A percentile compares a stretch with the other conserved stretches of the same genome.
Conservation (phyloP, 306 rosid species). For the Citrullus colocynthis region DNA sequence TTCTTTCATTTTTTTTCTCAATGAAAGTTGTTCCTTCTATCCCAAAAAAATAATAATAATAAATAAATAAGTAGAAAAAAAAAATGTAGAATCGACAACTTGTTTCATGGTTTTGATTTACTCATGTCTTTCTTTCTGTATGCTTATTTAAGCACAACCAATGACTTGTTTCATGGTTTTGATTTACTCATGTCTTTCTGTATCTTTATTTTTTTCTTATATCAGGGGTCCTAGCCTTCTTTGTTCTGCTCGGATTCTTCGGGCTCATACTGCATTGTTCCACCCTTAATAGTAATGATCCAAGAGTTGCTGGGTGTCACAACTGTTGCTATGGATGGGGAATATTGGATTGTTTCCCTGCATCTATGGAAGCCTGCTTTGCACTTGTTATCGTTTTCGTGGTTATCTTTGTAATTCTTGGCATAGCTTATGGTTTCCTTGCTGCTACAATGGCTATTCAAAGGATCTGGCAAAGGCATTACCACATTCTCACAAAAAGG, state of each 20-base stretch:
- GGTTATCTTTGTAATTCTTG: slow-evolving; percentile 93
- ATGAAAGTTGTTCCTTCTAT: no score
- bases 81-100: no score
- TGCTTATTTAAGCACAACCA: no score
- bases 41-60: no score
- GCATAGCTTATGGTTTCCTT: slow-evolving; percentile 94
- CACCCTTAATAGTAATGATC: slow-evolving; percentile 69
- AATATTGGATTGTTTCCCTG: slow-evolving; percentile 96
- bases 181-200: background rate
- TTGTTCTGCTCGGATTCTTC: slow-evolving; percentile 88
- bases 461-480: slow-evolving; percentile 99
- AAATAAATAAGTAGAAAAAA: no score
- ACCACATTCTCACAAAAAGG: slow-evolving; percentile 94
- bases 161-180: background rate
- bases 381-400: slow-evolving; percentile 84
- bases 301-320: slow-evolving; percentile 96
- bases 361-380: slow-evolving; percentile 99
- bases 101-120: background rate
- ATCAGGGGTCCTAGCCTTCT: slow-evolving; percentile 88
- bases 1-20: no score
- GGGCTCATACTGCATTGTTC: slow-evolving; percentile 96
- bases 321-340: slow-evolving; percentile 99
- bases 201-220: background rate
- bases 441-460: slow-evolving; percentile 96
- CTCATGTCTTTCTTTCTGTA: background rate